A percentile compares a stretch with the other conserved stretches of the same genome.
Evolutionary conservation across 306 rosid species (phyloP).

Genomic region (Citrullus amarus): DNA sequence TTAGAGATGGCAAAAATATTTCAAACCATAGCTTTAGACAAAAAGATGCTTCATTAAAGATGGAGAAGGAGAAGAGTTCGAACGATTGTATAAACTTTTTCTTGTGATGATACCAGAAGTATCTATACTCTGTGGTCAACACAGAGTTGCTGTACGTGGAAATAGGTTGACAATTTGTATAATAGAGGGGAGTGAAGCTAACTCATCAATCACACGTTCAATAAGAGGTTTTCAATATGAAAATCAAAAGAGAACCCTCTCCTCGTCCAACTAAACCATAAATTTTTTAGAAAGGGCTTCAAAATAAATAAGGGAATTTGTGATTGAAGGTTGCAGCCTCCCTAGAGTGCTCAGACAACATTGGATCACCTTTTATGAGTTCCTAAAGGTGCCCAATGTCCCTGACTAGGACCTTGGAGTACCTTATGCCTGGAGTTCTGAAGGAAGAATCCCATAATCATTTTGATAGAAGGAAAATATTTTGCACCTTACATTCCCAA

Average conservation of each 20-base stretch:
- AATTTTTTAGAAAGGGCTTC: neutral
- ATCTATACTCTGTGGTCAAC: neutral
- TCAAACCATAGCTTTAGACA: neutral
- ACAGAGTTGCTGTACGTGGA: neutral
- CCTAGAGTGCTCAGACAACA: neutral
- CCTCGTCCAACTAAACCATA: neutral
- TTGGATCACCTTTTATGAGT: neutral
- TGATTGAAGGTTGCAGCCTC: neutral
- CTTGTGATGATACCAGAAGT: neutral
- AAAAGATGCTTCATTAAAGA: neutral
- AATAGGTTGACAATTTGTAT: neutral
- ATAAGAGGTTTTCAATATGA: neutral
- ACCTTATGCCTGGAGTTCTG: neutral
- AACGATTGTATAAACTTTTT: neutral
- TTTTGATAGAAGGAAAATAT: neutral
- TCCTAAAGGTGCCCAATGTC: neutral
- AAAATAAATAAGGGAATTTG: neutral
- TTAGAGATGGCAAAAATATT: neutral
- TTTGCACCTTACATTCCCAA: neutral
- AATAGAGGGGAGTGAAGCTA: neutral
- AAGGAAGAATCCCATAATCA: neutral
- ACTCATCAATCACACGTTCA: neutral
- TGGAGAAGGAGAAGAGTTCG: neutral
- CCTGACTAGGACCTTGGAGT: neutral
- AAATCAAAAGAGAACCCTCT: neutral